phyloP scores from a whole-genome alignment of 2,329 filamentous ascomycete genomes.

The Neophaeococcomyces aloes region DNA sequence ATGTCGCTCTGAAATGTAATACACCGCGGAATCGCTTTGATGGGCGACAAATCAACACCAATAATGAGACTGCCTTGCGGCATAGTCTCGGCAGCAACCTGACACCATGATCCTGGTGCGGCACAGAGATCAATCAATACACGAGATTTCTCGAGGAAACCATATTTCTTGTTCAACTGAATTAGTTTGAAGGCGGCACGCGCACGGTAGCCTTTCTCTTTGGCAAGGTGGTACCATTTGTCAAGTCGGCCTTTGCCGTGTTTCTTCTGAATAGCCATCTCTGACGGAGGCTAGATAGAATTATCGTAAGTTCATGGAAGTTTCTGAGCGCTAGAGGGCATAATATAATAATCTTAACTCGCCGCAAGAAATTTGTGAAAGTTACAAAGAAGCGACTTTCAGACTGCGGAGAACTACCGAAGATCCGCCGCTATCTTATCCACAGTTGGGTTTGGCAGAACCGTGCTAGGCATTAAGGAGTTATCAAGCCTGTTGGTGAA shows the following conservation, averaged over 20 bases:
- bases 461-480: too few species aligned
- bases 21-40: constrained; percentile 87
- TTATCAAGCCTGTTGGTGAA: too few species aligned
- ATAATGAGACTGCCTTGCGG: constrained; percentile 80
- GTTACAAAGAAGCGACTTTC: too few species aligned
- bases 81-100: constrained; percentile 94
- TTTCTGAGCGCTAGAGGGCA: too few species aligned
- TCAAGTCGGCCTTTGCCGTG: constrained; percentile 42
- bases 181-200: constrained; percentile 96
- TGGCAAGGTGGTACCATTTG: constrained; percentile 97
- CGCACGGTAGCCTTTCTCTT: constrained; percentile 94
- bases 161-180: constrained; percentile 98
- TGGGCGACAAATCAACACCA: constrained; percentile 86
- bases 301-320: too few species aligned
- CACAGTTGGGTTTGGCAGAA: too few species aligned
- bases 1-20: constrained; percentile 98
- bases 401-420: too few species aligned
- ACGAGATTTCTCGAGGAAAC: constrained; percentile 92
- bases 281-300: too few species aligned
- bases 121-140: constrained; percentile 96
- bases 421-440: too few species aligned
- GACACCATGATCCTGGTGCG: constrained; percentile 93
- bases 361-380: too few species aligned
- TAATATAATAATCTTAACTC: too few species aligned
- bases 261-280: constrained; percentile 96